Conservation (phyloP, 2,329 filamentous ascomycete species). For the Penicillium sp. region DNA sequence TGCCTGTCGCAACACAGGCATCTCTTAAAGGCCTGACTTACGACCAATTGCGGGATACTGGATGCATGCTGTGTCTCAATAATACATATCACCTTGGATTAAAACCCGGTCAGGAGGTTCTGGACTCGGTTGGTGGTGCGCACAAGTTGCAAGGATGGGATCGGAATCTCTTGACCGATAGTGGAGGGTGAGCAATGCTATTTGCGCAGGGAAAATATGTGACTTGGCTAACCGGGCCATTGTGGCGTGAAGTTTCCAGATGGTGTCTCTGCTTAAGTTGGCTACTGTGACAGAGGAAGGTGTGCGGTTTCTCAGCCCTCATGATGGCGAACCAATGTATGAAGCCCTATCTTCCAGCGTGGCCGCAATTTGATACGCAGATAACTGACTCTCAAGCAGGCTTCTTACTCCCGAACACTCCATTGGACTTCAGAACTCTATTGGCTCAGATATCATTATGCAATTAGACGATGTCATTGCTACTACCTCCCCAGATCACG, state of each 20-base stretch:
- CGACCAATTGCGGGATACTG: conserved; percentile 83
- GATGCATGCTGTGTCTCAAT: conserved; percentile 89
- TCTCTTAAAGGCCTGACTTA: conserved; percentile 93
- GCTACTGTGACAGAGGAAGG: conserved; percentile 94
- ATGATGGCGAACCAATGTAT: conserved; percentile 89
- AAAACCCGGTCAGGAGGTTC: conserved; percentile 86
- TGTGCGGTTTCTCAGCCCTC: conserved; percentile 91
- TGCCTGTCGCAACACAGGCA: conserved; percentile 97
- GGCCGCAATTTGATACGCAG: neutral
- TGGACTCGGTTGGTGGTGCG: conserved; percentile 85
- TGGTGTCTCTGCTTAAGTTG: conserved; percentile 93
- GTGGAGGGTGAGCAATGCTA: conserved; percentile 44
- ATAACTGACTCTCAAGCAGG: conserved; percentile 35
- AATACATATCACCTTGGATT: conserved; percentile 97
- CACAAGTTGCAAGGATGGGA: conserved; percentile 95
- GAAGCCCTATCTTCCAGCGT: conserved; percentile 9
- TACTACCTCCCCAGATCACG: conserved; percentile 86
- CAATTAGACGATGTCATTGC: conserved; percentile 97
- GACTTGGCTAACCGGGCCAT: neutral
- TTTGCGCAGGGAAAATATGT: neutral
- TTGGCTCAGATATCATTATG: conserved; percentile 99
- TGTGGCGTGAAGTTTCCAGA: conserved; percentile 73
- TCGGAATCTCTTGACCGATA: conserved; percentile 84
- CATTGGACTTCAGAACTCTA: conserved; percentile 92
- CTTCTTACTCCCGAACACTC: conserved; percentile 96